A percentile compares a stretch with the other conserved stretches of the same genome.
phyloP scores from a whole-genome alignment of 176 grass and related monocot genomes.

The Poa annua region DNA sequence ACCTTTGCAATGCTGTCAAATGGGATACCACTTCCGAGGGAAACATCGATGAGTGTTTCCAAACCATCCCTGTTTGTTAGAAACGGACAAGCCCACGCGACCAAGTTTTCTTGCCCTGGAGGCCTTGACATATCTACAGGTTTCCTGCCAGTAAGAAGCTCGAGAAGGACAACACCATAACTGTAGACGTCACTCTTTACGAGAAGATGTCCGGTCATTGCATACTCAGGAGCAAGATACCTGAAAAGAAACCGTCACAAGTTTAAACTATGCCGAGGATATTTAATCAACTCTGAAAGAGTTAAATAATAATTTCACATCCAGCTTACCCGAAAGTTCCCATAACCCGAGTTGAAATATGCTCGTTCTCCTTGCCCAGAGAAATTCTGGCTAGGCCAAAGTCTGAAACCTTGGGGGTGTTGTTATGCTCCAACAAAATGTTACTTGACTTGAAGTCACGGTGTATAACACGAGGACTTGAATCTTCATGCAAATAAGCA shows the following conservation, averaged over 20 bases:
- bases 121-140: slow-evolving; percentile 90
- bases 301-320: slow-evolving; percentile 34
- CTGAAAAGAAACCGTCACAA: slow-evolving; percentile 42
- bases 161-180: slow-evolving; percentile 95
- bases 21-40: slow-evolving; percentile 59
- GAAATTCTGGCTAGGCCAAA: slow-evolving; percentile 88
- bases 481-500: slow-evolving; percentile 98
- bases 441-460: slow-evolving; percentile 99
- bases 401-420: slow-evolving; percentile 93
- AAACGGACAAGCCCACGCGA: slow-evolving; percentile 83
- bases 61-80: slow-evolving; percentile 76
- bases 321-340: slow-evolving; percentile 94
- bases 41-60: slow-evolving; percentile 75
- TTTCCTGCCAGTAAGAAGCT: slow-evolving; percentile 93
- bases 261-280: slow-evolving; percentile 29
- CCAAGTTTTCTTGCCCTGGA: slow-evolving; percentile 93
- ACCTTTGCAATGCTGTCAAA: slow-evolving; percentile 83
- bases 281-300: slow-evolving; percentile 18
- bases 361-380: slow-evolving; percentile 76
- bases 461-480: slow-evolving; percentile 97
- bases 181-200: slow-evolving; percentile 99
- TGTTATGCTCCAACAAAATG: slow-evolving; percentile 91
- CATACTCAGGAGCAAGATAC: slow-evolving; percentile 98
- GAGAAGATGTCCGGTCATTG: slow-evolving; percentile 97
- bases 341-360: slow-evolving; percentile 97